Conservation (phyloP, 768 basidiomycete genomes). For the Podaxis sp. region DNA sequence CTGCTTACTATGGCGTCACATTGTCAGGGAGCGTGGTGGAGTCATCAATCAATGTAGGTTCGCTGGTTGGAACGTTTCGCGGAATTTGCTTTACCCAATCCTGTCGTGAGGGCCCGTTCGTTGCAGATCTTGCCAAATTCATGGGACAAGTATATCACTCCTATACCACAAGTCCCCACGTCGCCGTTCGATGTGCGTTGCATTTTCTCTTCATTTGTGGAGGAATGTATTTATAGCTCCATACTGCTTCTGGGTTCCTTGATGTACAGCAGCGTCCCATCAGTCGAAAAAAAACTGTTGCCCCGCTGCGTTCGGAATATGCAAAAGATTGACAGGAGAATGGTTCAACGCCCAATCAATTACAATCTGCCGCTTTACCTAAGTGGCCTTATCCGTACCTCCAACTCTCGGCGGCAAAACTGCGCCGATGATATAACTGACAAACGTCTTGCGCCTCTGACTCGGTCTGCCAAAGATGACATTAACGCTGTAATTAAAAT, state of each 20-base stretch:
- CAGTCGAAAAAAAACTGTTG: conserved; percentile 8
- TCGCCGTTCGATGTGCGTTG: neutral
- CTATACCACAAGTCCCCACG: neutral
- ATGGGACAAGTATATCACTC: neutral
- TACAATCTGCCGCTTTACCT: conserved; percentile 7
- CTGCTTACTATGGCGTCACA: conserved; percentile 10
- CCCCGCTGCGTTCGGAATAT: conserved; percentile 13
- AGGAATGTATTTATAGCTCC: conserved; percentile 13
- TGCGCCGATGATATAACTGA: conserved; percentile 5
- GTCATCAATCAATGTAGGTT: conserved; percentile 8
- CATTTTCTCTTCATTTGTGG: neutral
- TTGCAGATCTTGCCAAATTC: conserved; percentile 2
- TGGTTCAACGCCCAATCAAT: neutral
- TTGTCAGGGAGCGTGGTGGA: conserved; percentile 9
- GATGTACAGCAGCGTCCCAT: conserved; percentile 7
- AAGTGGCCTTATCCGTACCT: conserved; percentile 1
- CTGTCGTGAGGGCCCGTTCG: neutral
- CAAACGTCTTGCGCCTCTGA: neutral
- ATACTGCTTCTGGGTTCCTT: conserved; percentile 10
- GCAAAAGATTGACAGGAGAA: conserved; percentile 12
- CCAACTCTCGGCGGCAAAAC: conserved; percentile 9
- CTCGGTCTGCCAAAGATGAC: neutral
- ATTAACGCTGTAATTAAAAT: conserved; percentile 9
- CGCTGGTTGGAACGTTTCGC: conserved; percentile 3
- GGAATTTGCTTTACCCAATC: conserved; percentile 13